Conservation (phyloP, 495 filamentous ascomycete genomes). For the Bryoglossum gracile region DNA sequence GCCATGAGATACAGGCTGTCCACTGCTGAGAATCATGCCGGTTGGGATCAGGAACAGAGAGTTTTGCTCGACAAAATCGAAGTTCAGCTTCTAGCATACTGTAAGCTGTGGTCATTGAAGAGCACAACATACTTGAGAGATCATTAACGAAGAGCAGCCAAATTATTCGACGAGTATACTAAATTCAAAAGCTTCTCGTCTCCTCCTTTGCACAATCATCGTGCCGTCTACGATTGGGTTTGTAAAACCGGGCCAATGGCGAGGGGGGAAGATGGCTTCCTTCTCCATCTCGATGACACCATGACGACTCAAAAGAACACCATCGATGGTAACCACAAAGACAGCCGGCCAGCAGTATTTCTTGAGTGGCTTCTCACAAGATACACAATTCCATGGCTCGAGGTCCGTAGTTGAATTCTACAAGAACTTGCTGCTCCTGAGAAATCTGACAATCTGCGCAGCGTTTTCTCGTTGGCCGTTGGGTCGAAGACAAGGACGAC, state of each 20-base stretch:
- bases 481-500: background rate
- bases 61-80: slow-evolving; percentile 2
- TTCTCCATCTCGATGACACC: background rate
- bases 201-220: background rate
- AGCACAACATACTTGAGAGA: background rate
- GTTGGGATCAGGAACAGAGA: background rate
- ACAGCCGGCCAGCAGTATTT: background rate
- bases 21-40: background rate
- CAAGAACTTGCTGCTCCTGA: background rate
- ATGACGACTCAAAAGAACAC: background rate
- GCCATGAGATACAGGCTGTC: background rate
- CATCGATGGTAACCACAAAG: background rate
- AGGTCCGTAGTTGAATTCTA: background rate
- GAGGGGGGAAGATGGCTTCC: background rate
- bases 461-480: background rate
- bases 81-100: background rate
- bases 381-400: background rate
- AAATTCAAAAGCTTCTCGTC: background rate
- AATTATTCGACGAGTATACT: background rate
- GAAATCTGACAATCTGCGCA: background rate
- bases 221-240: background rate
- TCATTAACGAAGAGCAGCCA: background rate
- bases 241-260: background rate
- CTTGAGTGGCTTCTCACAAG: background rate
- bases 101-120: background rate